phyloP scores from a whole-genome alignment of 495 filamentous ascomycete species.

The Cercophora newfieldiana region DNA sequence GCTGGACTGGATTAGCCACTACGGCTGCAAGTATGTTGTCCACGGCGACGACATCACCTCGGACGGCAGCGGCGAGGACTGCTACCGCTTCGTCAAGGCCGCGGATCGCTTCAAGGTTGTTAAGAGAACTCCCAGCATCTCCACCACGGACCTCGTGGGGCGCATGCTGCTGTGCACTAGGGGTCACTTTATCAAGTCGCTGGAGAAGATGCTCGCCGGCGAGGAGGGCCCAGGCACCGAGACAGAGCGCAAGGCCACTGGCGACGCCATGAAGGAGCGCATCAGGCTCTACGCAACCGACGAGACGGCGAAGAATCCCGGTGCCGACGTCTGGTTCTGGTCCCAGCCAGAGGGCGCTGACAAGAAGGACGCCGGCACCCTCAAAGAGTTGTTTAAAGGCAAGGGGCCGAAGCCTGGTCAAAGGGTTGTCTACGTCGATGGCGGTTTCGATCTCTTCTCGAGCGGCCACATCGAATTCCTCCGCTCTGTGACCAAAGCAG shows the following conservation, averaged over 20 bases:
- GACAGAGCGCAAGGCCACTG: constrained; percentile 62
- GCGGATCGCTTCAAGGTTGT: constrained; percentile 91
- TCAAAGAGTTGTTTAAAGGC: constrained; percentile 65
- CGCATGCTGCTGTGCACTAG: constrained; percentile 93
- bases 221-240: constrained; percentile 68
- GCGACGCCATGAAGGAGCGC: constrained; percentile 62
- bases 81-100: constrained; percentile 93
- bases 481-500: constrained; percentile 65
- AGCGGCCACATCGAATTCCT: constrained; percentile 96
- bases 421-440: constrained; percentile 89
- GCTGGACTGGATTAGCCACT: constrained; percentile 89
- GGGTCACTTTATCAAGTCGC: constrained; percentile 80
- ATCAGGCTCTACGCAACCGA: constrained; percentile 86
- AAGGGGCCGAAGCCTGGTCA: constrained; percentile 69
- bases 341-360: constrained; percentile 54
- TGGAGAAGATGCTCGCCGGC: constrained; percentile 65
- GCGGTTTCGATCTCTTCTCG: constrained; percentile 95
- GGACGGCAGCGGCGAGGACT: constrained; percentile 87
- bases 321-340: constrained; percentile 81
- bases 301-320: constrained; percentile 67
- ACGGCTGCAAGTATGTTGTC: constrained; percentile 90
- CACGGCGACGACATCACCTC: constrained; percentile 98
- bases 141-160: constrained; percentile 94
- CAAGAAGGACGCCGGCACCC: constrained; percentile 53
- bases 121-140: constrained; percentile 93